phyloP scores from a whole-genome alignment of 2,329 filamentous ascomycete species.

The Curvularia sp. region DNA sequence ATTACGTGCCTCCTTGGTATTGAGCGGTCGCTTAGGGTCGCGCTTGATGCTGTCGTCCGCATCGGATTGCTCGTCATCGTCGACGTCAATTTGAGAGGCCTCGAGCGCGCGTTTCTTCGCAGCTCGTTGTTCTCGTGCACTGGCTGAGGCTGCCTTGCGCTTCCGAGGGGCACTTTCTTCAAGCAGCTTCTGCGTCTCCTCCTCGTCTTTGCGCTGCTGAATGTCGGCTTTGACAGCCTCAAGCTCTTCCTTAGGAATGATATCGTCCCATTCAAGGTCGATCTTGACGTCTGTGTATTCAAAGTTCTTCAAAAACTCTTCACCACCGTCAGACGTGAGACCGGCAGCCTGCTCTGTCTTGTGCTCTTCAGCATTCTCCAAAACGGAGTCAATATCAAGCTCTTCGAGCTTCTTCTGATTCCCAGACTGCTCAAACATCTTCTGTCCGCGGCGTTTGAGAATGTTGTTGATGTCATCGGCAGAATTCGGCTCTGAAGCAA shows the following conservation, averaged over 20 bases:
- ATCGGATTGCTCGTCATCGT: constrained; percentile 59
- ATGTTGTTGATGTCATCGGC: constrained; percentile 96
- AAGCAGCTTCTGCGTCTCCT: constrained; percentile 80
- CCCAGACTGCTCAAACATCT: constrained; percentile 97
- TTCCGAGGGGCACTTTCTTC: constrained; percentile 85
- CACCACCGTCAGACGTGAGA: constrained; percentile 93
- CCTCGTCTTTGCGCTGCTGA: constrained; percentile 80
- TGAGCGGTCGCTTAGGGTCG: constrained; percentile 88
- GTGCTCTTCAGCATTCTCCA: constrained; percentile 96
- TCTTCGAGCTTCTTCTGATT: constrained; percentile 97
- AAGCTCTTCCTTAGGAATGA: constrained; percentile 92
- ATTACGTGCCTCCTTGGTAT: constrained; percentile 91
- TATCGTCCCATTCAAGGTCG: constrained; percentile 95
- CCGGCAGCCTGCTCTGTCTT: constrained; percentile 95
- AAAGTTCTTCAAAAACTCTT: constrained; percentile 88
- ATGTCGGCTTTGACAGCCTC: constrained; percentile 90
- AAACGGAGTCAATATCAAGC: constrained; percentile 94
- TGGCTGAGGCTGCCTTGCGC: constrained; percentile 68
- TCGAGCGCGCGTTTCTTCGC: constrained; percentile 73
- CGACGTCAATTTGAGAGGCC: constrained; percentile 71
- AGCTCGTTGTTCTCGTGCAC: constrained; percentile 68
- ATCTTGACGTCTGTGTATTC: constrained; percentile 98
- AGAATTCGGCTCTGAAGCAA: constrained; percentile 80
- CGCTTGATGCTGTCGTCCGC: constrained; percentile 60
- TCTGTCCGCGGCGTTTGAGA: constrained; percentile 96